Evolutionary conservation across 345 rosid species (phyloP).

Genomic region (Murraya koenigii): DNA sequence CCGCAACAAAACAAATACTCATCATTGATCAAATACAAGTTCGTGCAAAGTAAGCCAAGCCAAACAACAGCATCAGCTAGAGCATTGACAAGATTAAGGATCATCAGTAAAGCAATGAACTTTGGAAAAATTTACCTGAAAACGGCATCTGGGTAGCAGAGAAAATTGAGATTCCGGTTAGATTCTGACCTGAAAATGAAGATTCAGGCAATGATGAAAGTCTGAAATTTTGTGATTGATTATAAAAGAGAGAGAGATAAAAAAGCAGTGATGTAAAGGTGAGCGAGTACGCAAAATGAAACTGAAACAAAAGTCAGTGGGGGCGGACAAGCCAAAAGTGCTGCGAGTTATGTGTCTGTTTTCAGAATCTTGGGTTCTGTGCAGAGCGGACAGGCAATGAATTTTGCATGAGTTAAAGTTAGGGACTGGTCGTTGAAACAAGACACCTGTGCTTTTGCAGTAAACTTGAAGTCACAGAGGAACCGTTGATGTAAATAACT

Average conservation of each 20-base stretch:
- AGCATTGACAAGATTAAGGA: not conserved
- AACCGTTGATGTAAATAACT: not conserved
- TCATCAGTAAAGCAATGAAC: not conserved
- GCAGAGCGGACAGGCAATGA: too few species aligned
- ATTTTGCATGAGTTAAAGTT: slow-evolving; percentile 12
- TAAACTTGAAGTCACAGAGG: too few species aligned
- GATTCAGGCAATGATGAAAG: not conserved
- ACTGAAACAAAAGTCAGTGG: not conserved
- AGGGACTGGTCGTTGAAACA: not conserved
- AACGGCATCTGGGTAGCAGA: slow-evolving; percentile 8
- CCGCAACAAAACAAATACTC: not conserved
- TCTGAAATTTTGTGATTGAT: not conserved
- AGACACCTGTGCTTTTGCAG: not conserved
- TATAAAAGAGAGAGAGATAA: not conserved
- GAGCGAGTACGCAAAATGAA: not conserved
- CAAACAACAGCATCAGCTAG: not conserved
- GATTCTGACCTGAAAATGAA: slow-evolving; percentile 2
- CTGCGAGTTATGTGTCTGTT: not conserved
- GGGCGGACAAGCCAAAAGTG: slow-evolving; percentile 5
- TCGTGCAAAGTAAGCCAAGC: not conserved
- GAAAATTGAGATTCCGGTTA: slow-evolving; percentile 9
- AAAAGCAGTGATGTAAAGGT: not conserved
- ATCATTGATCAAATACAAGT: not conserved
- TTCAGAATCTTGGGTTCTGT: slow-evolving; percentile 17
- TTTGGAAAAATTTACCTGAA: not conserved